Conservation (phyloP, 768 basidiomycete species). For the Melanogaster broomeanus region DNA sequence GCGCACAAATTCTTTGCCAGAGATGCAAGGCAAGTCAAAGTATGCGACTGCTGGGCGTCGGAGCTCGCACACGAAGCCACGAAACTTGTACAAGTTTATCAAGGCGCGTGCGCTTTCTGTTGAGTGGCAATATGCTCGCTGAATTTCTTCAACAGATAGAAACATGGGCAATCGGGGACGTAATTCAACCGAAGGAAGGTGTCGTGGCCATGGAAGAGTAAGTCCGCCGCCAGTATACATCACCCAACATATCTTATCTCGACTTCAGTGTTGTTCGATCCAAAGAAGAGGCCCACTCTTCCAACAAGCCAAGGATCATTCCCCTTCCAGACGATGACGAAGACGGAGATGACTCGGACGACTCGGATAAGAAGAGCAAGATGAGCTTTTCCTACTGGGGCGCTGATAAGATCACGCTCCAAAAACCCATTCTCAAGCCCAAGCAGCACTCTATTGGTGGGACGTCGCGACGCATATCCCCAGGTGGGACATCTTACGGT, state of each 20-base stretch:
- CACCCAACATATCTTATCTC: conserved; percentile 7
- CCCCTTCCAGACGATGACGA: conserved; percentile 68
- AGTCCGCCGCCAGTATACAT: conserved; percentile 31
- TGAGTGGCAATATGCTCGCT: neutral
- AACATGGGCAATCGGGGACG: conserved; percentile 82
- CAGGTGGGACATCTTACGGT: conserved; percentile 57
- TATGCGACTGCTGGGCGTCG: conserved; percentile 81
- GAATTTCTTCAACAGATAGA: conserved; percentile 60
- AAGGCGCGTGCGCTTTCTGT: conserved; percentile 53
- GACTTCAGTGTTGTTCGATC: conserved; percentile 65
- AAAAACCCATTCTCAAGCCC: conserved; percentile 68
- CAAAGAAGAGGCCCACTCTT: conserved; percentile 56
- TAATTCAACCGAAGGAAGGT: conserved; percentile 73
- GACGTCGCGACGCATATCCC: conserved; percentile 40
- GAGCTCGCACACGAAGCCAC: conserved; percentile 74
- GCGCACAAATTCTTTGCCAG: conserved; percentile 78
- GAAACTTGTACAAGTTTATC: conserved; percentile 92
- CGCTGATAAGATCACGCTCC: conserved; percentile 86
- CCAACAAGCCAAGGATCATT: conserved; percentile 64
- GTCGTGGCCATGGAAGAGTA: conserved; percentile 92
- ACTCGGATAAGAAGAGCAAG: conserved; percentile 87
- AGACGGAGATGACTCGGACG: conserved; percentile 69
- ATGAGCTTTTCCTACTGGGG: conserved; percentile 97
- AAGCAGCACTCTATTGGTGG: conserved; percentile 35
- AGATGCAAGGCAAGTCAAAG: conserved; percentile 80